Percentiles rank a stretch among this genome's conserved stretches.
Evolutionary conservation across 1,139 yeast genomes (phyloP).

Genomic region (Zygosaccharomyces pseudobailii): DNA sequence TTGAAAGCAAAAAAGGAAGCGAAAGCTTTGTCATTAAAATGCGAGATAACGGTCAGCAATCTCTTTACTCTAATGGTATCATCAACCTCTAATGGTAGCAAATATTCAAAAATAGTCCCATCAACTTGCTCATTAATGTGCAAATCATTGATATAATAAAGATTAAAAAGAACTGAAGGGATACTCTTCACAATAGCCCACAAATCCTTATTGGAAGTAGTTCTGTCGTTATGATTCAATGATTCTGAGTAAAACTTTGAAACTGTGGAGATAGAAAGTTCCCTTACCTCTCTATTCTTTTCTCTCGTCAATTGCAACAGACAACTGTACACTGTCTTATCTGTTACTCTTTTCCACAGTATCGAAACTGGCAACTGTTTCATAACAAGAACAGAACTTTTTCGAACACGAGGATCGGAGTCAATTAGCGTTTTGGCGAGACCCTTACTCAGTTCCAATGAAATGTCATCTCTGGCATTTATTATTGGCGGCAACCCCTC

Average conservation of each 20-base stretch:
- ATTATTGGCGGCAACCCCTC: slow-evolving; percentile 48
- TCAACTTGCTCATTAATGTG: slow-evolving; percentile 69
- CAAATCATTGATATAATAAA: slow-evolving; percentile 71
- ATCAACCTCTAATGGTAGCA: slow-evolving; percentile 51
- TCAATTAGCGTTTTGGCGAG: slow-evolving; percentile 68
- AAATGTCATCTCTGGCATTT: slow-evolving; percentile 45
- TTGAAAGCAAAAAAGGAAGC: slow-evolving; percentile 65
- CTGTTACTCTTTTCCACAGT: slow-evolving; percentile 44
- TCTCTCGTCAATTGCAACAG: slow-evolving; percentile 66
- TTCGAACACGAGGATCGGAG: slow-evolving; percentile 68
- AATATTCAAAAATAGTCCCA: slow-evolving; percentile 49
- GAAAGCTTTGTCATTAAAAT: slow-evolving; percentile 53
- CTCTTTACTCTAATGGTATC: slow-evolving; percentile 50
- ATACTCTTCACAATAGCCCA: slow-evolving; percentile 48
- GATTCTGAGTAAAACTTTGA: slow-evolving; percentile 48
- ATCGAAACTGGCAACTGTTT: slow-evolving; percentile 39
- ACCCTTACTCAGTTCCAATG: slow-evolving; percentile 51
- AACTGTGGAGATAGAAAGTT: slow-evolving; percentile 51
- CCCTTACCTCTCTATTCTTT: slow-evolving; percentile 61
- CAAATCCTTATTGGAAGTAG: slow-evolving; percentile 31
- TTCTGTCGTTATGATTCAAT: slow-evolving; percentile 17
- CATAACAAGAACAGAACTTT: slow-evolving; percentile 51
- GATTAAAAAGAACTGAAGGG: slow-evolving; percentile 62
- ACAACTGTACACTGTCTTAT: slow-evolving; percentile 46
- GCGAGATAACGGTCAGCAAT: slow-evolving; percentile 45